Conservation (phyloP, 192 early-diverging fungal species). For the Coemansia interrupta region DNA sequence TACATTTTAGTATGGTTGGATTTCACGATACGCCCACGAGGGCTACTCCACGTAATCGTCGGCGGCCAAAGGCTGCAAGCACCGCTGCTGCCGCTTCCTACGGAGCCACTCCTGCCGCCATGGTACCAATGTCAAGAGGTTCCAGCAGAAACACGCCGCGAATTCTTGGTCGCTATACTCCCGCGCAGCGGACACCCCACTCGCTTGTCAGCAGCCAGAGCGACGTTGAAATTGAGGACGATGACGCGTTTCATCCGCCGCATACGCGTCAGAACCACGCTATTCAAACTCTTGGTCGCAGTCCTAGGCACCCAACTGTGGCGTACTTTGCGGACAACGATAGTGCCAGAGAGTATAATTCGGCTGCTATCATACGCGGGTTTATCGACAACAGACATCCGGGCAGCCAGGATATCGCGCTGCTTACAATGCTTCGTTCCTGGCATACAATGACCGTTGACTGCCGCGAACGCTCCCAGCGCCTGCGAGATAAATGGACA, state of each 20-base stretch:
- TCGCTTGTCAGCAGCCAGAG: slow-evolving; percentile 11
- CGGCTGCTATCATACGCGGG: slow-evolving; percentile 7
- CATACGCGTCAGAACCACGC: not conserved
- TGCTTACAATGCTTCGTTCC: slow-evolving; percentile 19
- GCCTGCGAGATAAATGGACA: slow-evolving; percentile 4
- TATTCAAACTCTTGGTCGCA: too few relatives aligned
- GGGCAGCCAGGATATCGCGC: slow-evolving; percentile 27
- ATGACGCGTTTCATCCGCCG: not conserved
- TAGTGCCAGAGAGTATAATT: not conserved
- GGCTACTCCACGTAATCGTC: too few relatives aligned
- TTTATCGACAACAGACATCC: slow-evolving; percentile 25
- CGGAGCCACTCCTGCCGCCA: not conserved
- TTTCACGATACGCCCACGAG: too few relatives aligned
- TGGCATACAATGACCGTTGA: slow-evolving; percentile 34
- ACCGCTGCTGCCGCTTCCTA: too few relatives aligned
- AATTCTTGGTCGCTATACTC: slow-evolving; percentile 14
- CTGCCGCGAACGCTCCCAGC: slow-evolving; percentile 1
- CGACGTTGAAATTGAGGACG: slow-evolving; percentile 10
- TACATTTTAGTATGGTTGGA: too few relatives aligned
- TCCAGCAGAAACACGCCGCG: slow-evolving; percentile 11
- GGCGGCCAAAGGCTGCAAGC: too few relatives aligned
- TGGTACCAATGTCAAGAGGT: not conserved
- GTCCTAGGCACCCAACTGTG: too few relatives aligned
- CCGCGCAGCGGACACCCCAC: not conserved
- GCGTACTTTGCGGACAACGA: not conserved